These are phyloP conservation scores for Cytospora mali DNA, from an alignment of 2,329 filamentous ascomycete species.

Conservation along the genomic window DNA sequence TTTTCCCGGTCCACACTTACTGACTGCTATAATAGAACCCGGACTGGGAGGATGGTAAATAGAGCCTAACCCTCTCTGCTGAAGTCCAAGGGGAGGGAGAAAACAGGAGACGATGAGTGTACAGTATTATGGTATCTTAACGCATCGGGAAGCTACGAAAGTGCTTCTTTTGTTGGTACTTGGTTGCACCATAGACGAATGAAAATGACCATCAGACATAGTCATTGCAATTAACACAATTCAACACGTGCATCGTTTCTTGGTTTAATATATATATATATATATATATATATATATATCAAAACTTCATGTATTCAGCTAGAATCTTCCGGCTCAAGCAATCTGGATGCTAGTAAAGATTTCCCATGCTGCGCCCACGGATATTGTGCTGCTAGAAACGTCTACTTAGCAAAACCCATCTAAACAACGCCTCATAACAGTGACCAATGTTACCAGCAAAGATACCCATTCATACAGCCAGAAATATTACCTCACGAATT, in stretches of 20 bases:
- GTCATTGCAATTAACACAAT: neutral
- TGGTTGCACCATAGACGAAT: constrained; percentile 27
- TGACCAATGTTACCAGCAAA: neutral
- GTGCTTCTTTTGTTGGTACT: constrained; percentile 18
- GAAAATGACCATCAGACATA: constrained; percentile 24
- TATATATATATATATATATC: too few relatives aligned
- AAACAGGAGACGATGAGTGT: constrained; percentile 16
- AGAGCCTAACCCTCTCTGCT: constrained; percentile 27
- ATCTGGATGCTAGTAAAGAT: neutral
- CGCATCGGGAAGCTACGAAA: constrained; percentile 3
- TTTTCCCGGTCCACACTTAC: neutral
- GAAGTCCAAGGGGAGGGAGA: neutral
- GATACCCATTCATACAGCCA: neutral
- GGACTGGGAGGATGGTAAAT: constrained; percentile 57
- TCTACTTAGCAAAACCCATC: neutral
- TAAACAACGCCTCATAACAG: neutral
- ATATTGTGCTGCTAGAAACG: neutral
- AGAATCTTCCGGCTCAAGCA: neutral
- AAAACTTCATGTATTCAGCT: neutral
- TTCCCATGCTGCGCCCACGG: neutral
- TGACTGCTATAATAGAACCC: constrained; percentile 48
- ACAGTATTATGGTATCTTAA: constrained; percentile 23
- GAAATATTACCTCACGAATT: neutral
- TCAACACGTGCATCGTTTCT: neutral
- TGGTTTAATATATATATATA: too few relatives aligned